phyloP scores from a whole-genome alignment of 495 filamentous ascomycete species.

The Pseudomonodictys pantanalensis region DNA sequence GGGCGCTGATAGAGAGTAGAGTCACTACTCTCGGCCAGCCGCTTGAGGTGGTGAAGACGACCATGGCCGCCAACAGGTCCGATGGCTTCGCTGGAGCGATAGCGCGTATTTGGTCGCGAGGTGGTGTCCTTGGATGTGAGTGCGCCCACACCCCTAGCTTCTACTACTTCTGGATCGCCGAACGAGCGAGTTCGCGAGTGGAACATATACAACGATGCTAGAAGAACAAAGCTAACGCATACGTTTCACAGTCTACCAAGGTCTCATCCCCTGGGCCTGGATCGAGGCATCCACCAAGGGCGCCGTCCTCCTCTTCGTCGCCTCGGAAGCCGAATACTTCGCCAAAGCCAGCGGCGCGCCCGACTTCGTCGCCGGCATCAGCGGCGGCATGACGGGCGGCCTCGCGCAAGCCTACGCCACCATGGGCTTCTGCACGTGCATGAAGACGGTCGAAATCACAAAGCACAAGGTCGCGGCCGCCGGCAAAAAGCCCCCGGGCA shows the following conservation, averaged over 20 bases:
- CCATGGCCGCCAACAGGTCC: slow-evolving; percentile 93
- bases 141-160: slow-evolving; percentile 29
- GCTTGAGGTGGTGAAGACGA: slow-evolving; percentile 98
- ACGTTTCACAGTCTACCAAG: slow-evolving; percentile 79
- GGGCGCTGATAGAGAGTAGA: slow-evolving; percentile 43
- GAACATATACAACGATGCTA: background rate
- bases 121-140: slow-evolving; percentile 94
- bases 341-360: slow-evolving; percentile 75
- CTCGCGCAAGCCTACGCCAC: slow-evolving; percentile 97
- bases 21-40: slow-evolving; percentile 90
- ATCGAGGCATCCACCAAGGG: slow-evolving; percentile 99
- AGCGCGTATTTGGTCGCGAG: slow-evolving; percentile 84
- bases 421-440: slow-evolving; percentile 99
- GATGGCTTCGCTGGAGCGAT: slow-evolving; percentile 83
- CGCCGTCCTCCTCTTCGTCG: slow-evolving; percentile 97
- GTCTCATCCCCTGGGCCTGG: slow-evolving; percentile 99
- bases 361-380: slow-evolving; percentile 84
- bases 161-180: background rate
- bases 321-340: slow-evolving; percentile 95
- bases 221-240: slow-evolving; percentile 16
- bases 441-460: slow-evolving; percentile 99
- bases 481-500: slow-evolving; percentile 80
- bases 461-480: slow-evolving; percentile 87
- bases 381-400: slow-evolving; percentile 89
- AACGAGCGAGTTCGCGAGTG: background rate